These are phyloP conservation scores for Penicillium desertorum DNA, from an alignment of 495 filamentous ascomycete species.

Conservation along the genomic window DNA sequence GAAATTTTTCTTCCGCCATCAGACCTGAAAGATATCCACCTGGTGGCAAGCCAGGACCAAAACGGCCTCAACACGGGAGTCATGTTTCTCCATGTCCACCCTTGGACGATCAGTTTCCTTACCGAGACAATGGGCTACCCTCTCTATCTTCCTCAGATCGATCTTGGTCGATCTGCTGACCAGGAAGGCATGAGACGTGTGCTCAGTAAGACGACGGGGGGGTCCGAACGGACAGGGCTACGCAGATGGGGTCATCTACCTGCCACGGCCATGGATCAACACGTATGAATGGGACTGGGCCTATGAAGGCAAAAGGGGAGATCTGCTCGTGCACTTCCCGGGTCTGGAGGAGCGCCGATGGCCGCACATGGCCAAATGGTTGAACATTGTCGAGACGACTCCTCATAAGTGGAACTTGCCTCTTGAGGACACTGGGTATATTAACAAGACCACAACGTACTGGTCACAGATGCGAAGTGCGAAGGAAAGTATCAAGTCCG, in stretches of 20 bases:
- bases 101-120: conserved; percentile 41
- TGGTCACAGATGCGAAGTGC: conserved; percentile 5
- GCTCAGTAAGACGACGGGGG: conserved; percentile 22
- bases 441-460: conserved; percentile 8
- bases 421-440: conserved; percentile 22
- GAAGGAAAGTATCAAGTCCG: neutral
- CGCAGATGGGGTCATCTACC: conserved; percentile 28
- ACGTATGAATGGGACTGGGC: conserved; percentile 29
- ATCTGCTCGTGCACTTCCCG: conserved; percentile 42
- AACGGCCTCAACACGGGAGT: conserved; percentile 37
- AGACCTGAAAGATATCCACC: conserved; percentile 40
- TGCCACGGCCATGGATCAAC: conserved; percentile 46
- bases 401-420: conserved; percentile 22
- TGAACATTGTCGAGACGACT: conserved; percentile 27
- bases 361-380: conserved; percentile 27
- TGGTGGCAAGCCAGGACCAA: conserved; percentile 37
- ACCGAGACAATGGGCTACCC: conserved; percentile 36
- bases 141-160: conserved; percentile 27
- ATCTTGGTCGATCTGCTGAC: conserved; percentile 33
- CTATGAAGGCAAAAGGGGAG: conserved; percentile 34
- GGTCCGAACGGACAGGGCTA: conserved; percentile 26
- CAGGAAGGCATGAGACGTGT: conserved; percentile 35
- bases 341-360: conserved; percentile 16
- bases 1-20: conserved; percentile 46
- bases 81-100: conserved; percentile 39